Evolutionary conservation across 2,329 filamentous ascomycete species (phyloP).

Genomic region (Beauveria scarabaeidicola): DNA sequence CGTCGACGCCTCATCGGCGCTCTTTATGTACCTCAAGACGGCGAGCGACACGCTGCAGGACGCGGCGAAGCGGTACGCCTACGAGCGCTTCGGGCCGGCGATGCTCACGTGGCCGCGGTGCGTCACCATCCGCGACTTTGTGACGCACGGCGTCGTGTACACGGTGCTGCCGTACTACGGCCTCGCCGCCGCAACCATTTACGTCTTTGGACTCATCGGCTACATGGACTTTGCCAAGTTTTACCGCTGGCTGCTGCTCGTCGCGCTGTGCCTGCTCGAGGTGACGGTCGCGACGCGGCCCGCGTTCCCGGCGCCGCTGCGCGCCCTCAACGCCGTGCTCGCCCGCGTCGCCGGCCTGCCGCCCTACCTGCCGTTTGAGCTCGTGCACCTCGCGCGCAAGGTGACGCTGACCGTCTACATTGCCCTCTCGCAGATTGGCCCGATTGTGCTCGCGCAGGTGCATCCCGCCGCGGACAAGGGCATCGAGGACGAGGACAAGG

Average conservation of each 20-base stretch:
- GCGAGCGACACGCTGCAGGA: constrained; percentile 78
- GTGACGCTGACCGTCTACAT: constrained; percentile 72
- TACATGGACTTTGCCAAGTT: constrained; percentile 60
- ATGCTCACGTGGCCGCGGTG: constrained; percentile 58
- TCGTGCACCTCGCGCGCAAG: constrained; percentile 66
- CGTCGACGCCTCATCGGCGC: constrained; percentile 23
- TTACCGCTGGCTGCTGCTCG: constrained; percentile 54
- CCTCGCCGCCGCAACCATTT: constrained; percentile 47
- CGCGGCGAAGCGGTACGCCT: constrained; percentile 70
- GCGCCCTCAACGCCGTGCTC: constrained; percentile 37
- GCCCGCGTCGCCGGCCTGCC: constrained; percentile 33
- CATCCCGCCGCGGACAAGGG: constrained; percentile 17
- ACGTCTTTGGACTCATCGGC: constrained; percentile 54
- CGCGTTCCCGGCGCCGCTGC: constrained; percentile 37
- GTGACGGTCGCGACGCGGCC: constrained; percentile 48
- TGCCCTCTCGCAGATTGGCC: constrained; percentile 72
- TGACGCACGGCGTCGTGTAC: constrained; percentile 55
- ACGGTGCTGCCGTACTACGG: constrained; percentile 53
- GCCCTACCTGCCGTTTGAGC: constrained; percentile 77
- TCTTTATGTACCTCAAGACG: constrained; percentile 76
- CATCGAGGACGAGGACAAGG: constrained; percentile 32
- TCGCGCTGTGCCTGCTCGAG: constrained; percentile 48
- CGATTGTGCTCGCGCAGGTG: constrained; percentile 41
- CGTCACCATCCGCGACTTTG: constrained; percentile 62
- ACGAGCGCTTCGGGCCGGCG: constrained; percentile 77